phyloP scores from a whole-genome alignment of 306 rosid species.

The Inga laurina region DNA sequence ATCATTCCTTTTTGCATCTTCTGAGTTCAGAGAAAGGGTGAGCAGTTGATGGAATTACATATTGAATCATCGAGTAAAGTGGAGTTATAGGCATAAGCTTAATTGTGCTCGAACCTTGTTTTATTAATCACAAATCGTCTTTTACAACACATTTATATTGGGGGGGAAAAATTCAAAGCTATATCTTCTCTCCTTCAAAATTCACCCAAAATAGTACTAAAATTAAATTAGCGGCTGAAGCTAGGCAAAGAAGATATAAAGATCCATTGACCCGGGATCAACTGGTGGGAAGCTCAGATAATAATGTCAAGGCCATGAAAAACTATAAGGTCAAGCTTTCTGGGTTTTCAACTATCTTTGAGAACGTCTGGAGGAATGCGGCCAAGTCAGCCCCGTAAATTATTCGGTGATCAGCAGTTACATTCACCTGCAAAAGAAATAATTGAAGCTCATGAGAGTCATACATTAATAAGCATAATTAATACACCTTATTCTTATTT shows the following conservation, averaged over 20 bases:
- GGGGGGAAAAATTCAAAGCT: neutral
- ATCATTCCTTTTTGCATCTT: neutral
- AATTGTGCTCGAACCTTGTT: conserved; percentile 17
- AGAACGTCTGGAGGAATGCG: conserved; percentile 80
- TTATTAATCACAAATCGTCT: neutral
- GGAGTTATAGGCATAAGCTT: neutral
- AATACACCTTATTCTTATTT: neutral
- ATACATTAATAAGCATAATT: neutral
- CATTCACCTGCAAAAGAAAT: conserved; percentile 75
- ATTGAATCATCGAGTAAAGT: neutral
- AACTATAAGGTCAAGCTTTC: conserved; percentile 81
- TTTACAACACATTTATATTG: conserved; percentile 19
- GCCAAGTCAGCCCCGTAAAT: conserved; percentile 93
- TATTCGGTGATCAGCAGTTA: conserved; percentile 89
- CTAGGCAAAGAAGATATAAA: conserved; percentile 25
- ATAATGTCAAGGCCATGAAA: conserved; percentile 24
- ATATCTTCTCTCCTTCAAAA: conserved; percentile 40
- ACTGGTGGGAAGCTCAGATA: conserved; percentile 5
- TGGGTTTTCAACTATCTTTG: conserved; percentile 77
- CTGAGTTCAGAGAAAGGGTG: too few relatives aligned
- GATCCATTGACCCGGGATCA: conserved; percentile 20
- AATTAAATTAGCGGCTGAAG: conserved; percentile 27
- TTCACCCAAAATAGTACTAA: conserved; percentile 15
- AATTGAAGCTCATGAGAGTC: conserved; percentile 13
- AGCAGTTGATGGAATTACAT: too few relatives aligned